phyloP scores from a whole-genome alignment of 2,329 filamentous ascomycete genomes.

The Cladosporium sp. region DNA sequence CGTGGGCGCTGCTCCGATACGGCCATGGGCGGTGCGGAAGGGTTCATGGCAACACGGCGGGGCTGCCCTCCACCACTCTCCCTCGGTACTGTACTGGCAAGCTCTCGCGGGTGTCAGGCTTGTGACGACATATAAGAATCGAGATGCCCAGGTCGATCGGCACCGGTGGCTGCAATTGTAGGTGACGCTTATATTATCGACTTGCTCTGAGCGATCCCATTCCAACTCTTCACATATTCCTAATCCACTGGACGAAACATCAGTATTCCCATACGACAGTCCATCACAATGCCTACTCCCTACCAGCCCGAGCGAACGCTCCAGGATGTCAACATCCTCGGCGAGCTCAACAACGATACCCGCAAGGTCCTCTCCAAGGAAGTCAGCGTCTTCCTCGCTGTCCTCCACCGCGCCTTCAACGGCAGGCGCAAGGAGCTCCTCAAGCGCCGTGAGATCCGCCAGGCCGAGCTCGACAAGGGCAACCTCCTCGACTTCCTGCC shows the following conservation, averaged over 20 bases:
- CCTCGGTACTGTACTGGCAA: slow-evolving; percentile 9
- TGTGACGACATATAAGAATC: slow-evolving; percentile 11
- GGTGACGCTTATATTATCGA: background rate
- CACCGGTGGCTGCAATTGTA: background rate
- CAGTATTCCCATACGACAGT: background rate
- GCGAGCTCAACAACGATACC: slow-evolving; percentile 68
- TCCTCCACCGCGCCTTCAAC: slow-evolving; percentile 94
- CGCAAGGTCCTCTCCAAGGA: slow-evolving; percentile 88
- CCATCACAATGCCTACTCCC: slow-evolving; percentile 15
- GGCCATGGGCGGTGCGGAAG: slow-evolving; percentile 9
- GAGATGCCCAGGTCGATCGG: slow-evolving; percentile 6
- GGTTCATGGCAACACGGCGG: slow-evolving; percentile 1
- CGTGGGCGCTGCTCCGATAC: slow-evolving; percentile 4
- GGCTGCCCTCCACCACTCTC: background rate
- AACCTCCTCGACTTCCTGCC: slow-evolving; percentile 87
- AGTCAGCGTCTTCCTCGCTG: slow-evolving; percentile 83
- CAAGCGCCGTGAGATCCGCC: slow-evolving; percentile 76
- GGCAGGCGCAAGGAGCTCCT: slow-evolving; percentile 78
- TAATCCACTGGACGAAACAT: too few species aligned
- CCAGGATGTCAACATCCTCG: slow-evolving; percentile 81
- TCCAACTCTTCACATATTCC: too few species aligned
- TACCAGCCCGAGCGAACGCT: slow-evolving; percentile 59
- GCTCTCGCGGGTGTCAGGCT: slow-evolving; percentile 1
- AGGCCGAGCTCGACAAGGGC: slow-evolving; percentile 89
- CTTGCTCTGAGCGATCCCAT: background rate